A percentile compares a stretch with the other conserved stretches of the same genome.
phyloP scores from a whole-genome alignment of 371 early-diverging fungal genomes.

The Smittium mucronatum region DNA sequence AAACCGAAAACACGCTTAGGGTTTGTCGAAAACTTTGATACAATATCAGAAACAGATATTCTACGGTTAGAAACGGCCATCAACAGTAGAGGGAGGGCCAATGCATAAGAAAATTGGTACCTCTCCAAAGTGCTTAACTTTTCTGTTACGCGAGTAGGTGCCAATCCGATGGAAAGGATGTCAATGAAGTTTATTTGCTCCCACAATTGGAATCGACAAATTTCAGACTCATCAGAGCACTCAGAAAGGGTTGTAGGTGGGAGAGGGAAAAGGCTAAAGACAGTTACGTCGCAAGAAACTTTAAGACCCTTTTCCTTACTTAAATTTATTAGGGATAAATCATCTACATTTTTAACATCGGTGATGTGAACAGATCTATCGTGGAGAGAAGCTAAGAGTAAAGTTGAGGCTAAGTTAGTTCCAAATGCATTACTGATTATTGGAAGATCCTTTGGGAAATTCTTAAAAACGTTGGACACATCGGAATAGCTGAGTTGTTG shows the following conservation, averaged over 20 bases:
- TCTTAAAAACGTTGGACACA: slow-evolving; percentile 41
- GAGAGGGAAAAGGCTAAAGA: slow-evolving; percentile 63
- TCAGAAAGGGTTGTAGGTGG: neutral
- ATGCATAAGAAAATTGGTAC: slow-evolving; percentile 42
- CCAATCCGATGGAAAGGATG: slow-evolving; percentile 73
- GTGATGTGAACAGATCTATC: slow-evolving; percentile 76
- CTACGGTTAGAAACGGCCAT: slow-evolving; percentile 69
- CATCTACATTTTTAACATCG: slow-evolving; percentile 58
- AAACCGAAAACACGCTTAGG: slow-evolving; percentile 81
- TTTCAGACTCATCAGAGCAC: slow-evolving; percentile 17
- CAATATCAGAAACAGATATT: slow-evolving; percentile 65
- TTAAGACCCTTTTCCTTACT: slow-evolving; percentile 78
- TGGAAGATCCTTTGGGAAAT: slow-evolving; percentile 58
- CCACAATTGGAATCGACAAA: slow-evolving; percentile 63
- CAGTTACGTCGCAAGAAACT: slow-evolving; percentile 83
- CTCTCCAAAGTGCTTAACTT: slow-evolving; percentile 25
- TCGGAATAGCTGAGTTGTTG: slow-evolving; percentile 13
- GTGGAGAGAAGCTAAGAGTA: slow-evolving; percentile 72
- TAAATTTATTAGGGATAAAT: slow-evolving; percentile 68
- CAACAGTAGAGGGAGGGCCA: slow-evolving; percentile 66
- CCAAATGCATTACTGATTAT: slow-evolving; percentile 74
- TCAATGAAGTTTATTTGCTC: slow-evolving; percentile 64
- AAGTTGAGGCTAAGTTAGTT: slow-evolving; percentile 72
- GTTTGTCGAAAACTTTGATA: slow-evolving; percentile 57
- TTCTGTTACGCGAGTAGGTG: slow-evolving; percentile 36